Conservation (phyloP, 2,329 filamentous ascomycete species). For the Paraconiothyrium sp. region DNA sequence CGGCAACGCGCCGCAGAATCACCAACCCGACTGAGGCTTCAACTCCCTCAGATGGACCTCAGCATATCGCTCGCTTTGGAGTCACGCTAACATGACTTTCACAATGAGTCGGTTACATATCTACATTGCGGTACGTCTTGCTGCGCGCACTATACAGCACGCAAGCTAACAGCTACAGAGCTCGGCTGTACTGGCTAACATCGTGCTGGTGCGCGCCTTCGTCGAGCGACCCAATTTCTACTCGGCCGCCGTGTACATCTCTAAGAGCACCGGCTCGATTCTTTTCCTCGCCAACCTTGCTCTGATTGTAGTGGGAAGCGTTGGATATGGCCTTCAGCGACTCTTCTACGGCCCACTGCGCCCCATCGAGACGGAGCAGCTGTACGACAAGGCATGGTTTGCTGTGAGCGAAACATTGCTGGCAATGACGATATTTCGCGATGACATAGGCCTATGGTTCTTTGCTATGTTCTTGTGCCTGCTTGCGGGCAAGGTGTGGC, state of each 20-base stretch:
- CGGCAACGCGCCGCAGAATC: slow-evolving; percentile 2
- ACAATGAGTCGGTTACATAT: slow-evolving; percentile 46
- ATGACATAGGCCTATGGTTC: slow-evolving; percentile 94
- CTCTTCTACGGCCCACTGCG: slow-evolving; percentile 90
- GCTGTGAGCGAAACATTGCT: slow-evolving; percentile 96
- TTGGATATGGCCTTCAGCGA: slow-evolving; percentile 88
- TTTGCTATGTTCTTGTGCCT: slow-evolving; percentile 95
- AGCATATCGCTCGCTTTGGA: slow-evolving; percentile 5
- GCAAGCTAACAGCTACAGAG: slow-evolving; percentile 48
- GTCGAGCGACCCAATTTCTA: slow-evolving; percentile 98
- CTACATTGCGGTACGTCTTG: slow-evolving; percentile 44
- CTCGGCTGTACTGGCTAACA: slow-evolving; percentile 83
- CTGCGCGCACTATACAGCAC: background rate
- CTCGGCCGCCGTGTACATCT: slow-evolving; percentile 94
- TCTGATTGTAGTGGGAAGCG: slow-evolving; percentile 79
- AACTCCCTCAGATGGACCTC: slow-evolving; percentile 1
- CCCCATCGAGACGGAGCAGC: slow-evolving; percentile 93
- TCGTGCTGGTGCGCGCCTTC: slow-evolving; percentile 88
- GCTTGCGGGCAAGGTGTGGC: slow-evolving; percentile 95
- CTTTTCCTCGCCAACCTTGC: slow-evolving; percentile 94
- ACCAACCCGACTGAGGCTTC: background rate
- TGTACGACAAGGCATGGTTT: slow-evolving; percentile 98
- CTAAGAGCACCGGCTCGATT: slow-evolving; percentile 93
- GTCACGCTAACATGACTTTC: slow-evolving; percentile 12
- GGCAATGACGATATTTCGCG: slow-evolving; percentile 97